Base-by-base conservation (phyloP, 176 grass and related monocot species). In the Avena sativa region DNA sequence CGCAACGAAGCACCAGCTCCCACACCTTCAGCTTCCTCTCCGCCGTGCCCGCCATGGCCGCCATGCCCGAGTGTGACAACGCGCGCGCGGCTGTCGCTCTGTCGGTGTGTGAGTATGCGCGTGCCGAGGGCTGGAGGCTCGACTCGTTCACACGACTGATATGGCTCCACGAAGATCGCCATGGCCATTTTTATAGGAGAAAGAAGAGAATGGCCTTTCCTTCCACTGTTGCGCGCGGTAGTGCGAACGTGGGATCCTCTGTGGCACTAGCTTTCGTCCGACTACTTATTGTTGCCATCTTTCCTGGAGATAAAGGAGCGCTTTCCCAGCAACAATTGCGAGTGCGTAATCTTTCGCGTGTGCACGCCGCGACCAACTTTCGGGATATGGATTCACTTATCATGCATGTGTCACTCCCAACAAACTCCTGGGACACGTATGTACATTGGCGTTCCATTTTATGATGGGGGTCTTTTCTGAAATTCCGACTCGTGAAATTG, bases 11-110 rank as follows among this genome's bases (percentile, higher is more conserved):
- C 17, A 89, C 52, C 66, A 95, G 15, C 91, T 98, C 95, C 16
- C 86, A 93, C 63, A 93, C 75, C 83, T 80, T 77, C 78, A 90
- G 76, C 90, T 77, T 93, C 78, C 91, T 85, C 83, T 98, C 95
- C 83, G 82, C 89, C 79, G 84, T 11, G 5, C 5, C 49, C 3
- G 46, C n/a, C 74, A 46, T 52, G 80, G 62, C 19, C 11, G 17
- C 36, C 80, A 82, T 77, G 83, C 66, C 6, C 40, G 6, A 43
- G 40, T 43, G 2, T 58, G 56, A 19, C 3, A 34, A 2, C 12
- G 12, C 16, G 12, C 71, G 20, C 12, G n/a, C n/a, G 71, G 14
- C 12, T 8, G 46, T 25, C 6, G 14, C 9, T 8, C 30, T 20
- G 38, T 32, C 25, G 30, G 26, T 9, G 46, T 43, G 16, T 19